phyloP scores from a whole-genome alignment of 139 green algal genomes.

The Helicosporidium sp. region DNA sequence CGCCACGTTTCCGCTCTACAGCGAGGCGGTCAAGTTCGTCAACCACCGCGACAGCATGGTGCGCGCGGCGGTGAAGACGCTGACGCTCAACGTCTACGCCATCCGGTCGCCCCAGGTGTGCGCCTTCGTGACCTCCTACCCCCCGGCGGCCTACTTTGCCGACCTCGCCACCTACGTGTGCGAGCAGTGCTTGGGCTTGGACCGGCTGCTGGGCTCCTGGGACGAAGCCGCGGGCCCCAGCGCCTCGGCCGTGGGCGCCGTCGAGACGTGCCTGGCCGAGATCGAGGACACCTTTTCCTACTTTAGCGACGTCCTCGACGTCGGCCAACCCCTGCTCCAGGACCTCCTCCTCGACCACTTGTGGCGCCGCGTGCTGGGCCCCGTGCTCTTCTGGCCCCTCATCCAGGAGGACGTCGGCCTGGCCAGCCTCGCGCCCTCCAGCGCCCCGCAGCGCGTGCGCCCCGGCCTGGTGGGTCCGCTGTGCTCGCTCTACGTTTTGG shows the following conservation, averaged over 20 bases:
- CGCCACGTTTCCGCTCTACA: constrained; percentile 72
- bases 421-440: background rate
- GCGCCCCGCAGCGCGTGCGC: background rate
- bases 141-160: constrained; percentile 37
- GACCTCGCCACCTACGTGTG: constrained; percentile 42
- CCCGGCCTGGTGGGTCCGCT: constrained; percentile 18
- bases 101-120: constrained; percentile 51
- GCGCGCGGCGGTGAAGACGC: constrained; percentile 76
- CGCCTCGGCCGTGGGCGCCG: constrained; percentile 16
- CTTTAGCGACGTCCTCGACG: constrained; percentile 67
- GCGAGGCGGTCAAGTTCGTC: constrained; percentile 71
- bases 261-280: constrained; percentile 71
- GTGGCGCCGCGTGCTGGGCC: constrained; percentile 36
- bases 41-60: constrained; percentile 89
- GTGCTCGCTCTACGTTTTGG: constrained; percentile 42
- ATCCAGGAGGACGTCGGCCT: constrained; percentile 18
- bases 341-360: constrained; percentile 27
- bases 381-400: constrained; percentile 43
- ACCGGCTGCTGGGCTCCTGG: constrained; percentile 17
- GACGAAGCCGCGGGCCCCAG: constrained; percentile 11
- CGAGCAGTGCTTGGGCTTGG: constrained; percentile 45
- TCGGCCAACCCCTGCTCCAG: constrained; percentile 17
- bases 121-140: constrained; percentile 35
- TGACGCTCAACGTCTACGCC: constrained; percentile 83
- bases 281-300: constrained; percentile 85